Percentiles rank a stretch among this genome's conserved stretches.
phyloP scores from a whole-genome alignment of 202 grass and related monocot genomes.

The Eragrostis tef region DNA sequence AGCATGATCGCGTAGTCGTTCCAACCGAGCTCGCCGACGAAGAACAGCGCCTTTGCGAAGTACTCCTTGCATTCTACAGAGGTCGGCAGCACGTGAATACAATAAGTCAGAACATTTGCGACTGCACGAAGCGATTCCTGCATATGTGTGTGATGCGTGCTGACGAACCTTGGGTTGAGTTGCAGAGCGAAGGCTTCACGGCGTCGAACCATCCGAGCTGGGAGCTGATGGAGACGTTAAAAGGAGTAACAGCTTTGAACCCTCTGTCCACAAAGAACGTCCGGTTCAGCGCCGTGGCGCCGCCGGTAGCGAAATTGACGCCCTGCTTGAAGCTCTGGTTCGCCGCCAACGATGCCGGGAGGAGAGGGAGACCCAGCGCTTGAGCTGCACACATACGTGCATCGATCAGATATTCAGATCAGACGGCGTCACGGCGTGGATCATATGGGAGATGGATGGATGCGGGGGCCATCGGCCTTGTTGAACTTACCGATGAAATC shows the following conservation, averaged over 20 bases:
- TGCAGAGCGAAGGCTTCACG: conserved; percentile 53
- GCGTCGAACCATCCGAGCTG: conserved; percentile 60
- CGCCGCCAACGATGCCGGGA: conserved; percentile 52
- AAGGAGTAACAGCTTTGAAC: neutral
- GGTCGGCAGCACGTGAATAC: neutral
- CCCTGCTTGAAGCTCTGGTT: conserved; percentile 48
- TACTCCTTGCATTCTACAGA: conserved; percentile 38
- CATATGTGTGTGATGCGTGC: neutral
- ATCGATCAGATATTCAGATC: no score
- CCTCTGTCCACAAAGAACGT: conserved; percentile 46
- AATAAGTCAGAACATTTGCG: neutral
- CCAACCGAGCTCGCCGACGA: conserved; percentile 60
- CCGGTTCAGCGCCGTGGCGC: conserved; percentile 45
- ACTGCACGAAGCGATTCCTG: no score
- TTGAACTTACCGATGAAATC: conserved; percentile 48
- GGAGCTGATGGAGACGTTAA: conserved; percentile 46
- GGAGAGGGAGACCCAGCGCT: conserved; percentile 52
- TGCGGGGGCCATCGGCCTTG: neutral
- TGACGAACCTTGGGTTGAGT: conserved; percentile 13
- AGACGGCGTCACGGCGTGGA: neutral
- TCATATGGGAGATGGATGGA: neutral
- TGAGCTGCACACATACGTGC: neutral
- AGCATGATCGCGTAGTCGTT: conserved; percentile 57
- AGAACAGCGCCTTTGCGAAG: conserved; percentile 49
- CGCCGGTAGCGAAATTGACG: conserved; percentile 57